Evolutionary conservation across 352 stramenopile genomes (phyloP).

Genomic region (Pythium apleroticum): DNA sequence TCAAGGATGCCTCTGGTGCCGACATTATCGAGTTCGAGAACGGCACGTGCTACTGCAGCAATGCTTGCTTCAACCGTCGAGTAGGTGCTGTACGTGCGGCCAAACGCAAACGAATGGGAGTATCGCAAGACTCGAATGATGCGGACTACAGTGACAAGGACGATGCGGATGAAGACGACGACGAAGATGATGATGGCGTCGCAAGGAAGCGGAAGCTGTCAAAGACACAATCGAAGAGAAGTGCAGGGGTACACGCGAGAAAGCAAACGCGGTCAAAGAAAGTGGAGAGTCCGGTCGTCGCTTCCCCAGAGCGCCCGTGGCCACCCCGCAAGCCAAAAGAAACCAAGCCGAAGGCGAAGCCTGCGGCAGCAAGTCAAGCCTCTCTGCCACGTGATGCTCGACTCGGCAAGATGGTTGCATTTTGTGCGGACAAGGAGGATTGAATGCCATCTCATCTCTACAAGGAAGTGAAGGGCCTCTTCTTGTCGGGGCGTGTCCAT

Average conservation of each 20-base stretch:
- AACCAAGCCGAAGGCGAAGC: background rate
- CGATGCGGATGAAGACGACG: too few relatives aligned
- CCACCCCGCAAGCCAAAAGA: too few relatives aligned
- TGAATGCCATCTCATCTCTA: constrained; percentile 13
- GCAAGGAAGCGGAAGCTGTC: too few relatives aligned
- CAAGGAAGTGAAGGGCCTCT: constrained; percentile 17
- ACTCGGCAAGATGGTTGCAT: constrained; percentile 19
- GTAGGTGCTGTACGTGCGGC: background rate
- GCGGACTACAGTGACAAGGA: background rate
- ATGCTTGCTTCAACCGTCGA: background rate
- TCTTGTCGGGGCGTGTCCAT: constrained; percentile 7
- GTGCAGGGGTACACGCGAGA: too few relatives aligned
- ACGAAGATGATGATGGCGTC: too few relatives aligned
- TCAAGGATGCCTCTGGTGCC: constrained; percentile 4
- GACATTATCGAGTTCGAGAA: constrained; percentile 14
- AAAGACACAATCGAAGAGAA: too few relatives aligned
- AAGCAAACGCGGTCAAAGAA: too few relatives aligned
- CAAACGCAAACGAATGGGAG: constrained; percentile 10
- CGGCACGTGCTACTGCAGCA: constrained; percentile 15
- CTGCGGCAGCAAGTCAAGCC: too few relatives aligned
- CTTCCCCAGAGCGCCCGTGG: too few relatives aligned
- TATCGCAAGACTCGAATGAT: background rate
- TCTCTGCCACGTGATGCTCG: constrained; percentile 6
- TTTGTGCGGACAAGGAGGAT: constrained; percentile 20
- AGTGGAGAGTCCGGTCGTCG: too few relatives aligned